phyloP scores from a whole-genome alignment of 129 eudicot genomes.

The Saposhnikovia divaricata region DNA sequence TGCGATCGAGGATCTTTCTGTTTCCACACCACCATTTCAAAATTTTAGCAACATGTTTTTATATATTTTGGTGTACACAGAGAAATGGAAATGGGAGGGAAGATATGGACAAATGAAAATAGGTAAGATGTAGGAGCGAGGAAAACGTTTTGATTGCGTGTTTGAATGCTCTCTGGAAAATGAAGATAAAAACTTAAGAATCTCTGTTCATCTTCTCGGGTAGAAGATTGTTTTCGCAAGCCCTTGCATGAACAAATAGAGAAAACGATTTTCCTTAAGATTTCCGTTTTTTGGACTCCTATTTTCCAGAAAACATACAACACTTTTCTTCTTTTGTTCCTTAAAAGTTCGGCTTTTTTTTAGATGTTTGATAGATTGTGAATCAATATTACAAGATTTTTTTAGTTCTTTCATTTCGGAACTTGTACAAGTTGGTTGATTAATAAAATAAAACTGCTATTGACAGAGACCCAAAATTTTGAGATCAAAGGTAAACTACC shows the following conservation, averaged over 20 bases:
- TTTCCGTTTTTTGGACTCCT: too few species aligned
- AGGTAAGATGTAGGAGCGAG: neutral
- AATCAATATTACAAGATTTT: neutral
- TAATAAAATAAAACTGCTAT: neutral
- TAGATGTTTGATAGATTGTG: neutral
- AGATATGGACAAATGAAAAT: neutral
- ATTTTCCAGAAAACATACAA: too few species aligned
- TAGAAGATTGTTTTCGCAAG: neutral
- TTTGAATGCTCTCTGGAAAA: neutral
- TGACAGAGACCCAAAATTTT: constrained; percentile 73
- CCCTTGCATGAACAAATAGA: too few species aligned
- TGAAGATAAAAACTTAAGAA: neutral
- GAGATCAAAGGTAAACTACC: constrained; percentile 65
- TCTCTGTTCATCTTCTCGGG: neutral
- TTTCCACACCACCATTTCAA: neutral
- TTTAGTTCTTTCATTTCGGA: neutral
- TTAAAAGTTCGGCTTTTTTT: neutral
- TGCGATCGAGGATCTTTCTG: neutral
- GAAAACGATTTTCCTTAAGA: too few species aligned
- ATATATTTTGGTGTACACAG: neutral
- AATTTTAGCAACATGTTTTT: neutral
- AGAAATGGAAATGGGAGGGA: neutral
- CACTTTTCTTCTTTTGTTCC: neutral
- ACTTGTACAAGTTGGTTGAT: neutral
- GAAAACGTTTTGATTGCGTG: too few species aligned